A percentile compares a stretch with the other conserved stretches of the same genome.
Evolutionary conservation across 2,329 filamentous ascomycete genomes (phyloP).

Genomic region (Cryphonectria japonica): DNA sequence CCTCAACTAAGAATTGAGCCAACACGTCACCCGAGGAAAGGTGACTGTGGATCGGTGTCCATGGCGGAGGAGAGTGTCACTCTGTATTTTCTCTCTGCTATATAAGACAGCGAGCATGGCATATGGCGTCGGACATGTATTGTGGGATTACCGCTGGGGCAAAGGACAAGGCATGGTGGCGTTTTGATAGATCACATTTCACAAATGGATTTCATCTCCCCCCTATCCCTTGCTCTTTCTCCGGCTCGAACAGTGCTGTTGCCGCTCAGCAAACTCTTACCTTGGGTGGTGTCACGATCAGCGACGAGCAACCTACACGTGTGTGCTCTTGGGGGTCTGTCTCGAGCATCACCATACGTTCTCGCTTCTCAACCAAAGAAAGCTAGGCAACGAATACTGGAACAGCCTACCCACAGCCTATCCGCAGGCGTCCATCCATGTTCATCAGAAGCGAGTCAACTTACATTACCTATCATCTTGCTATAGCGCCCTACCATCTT

Average conservation of each 20-base stretch:
- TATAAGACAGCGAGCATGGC: not conserved
- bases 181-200: slow-evolving; percentile 14
- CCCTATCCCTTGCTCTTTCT: not conserved
- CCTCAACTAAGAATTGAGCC: not conserved
- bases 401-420: no score
- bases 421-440: not conserved
- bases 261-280: not conserved
- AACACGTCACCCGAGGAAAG: not conserved
- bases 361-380: not conserved
- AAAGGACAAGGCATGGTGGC: not conserved
- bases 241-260: not conserved
- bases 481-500: not conserved
- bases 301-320: not conserved
- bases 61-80: not conserved
- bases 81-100: not conserved
- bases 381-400: no score
- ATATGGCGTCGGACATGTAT: not conserved
- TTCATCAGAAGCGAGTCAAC: not conserved
- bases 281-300: not conserved
- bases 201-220: not conserved
- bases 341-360: not conserved
- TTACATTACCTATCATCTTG: not conserved
- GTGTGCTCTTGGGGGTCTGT: not conserved
- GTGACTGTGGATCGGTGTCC: no score
- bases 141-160: not conserved